These are phyloP conservation scores for Pestalotiopsis sp. DNA, from an alignment of 2,329 filamentous ascomycete species.

Conservation along the genomic window DNA sequence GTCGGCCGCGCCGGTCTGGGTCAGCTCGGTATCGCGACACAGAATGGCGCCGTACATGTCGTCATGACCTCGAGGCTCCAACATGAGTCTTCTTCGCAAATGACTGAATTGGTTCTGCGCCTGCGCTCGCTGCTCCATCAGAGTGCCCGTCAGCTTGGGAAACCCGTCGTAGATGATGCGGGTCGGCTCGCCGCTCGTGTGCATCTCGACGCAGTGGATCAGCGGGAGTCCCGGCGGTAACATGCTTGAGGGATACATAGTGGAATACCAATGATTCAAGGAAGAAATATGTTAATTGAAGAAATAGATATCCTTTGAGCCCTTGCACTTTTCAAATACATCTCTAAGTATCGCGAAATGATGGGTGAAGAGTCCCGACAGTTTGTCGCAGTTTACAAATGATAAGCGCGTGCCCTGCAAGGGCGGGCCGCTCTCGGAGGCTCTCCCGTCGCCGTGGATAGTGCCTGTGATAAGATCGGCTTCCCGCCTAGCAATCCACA, in stretches of 20 bases:
- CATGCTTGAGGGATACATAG: neutral
- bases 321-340: neutral
- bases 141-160: neutral
- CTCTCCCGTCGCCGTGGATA: too few relatives aligned
- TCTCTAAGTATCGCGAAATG: neutral
- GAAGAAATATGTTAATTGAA: neutral
- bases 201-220: conserved; percentile 6
- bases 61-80: conserved; percentile 4
- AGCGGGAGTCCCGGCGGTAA: neutral
- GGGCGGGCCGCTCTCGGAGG: too few relatives aligned
- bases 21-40: neutral
- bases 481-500: too few relatives aligned
- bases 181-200: conserved; percentile 3
- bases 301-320: neutral
- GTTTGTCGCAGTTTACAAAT: too few relatives aligned
- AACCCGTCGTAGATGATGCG: conserved; percentile 3
- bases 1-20: neutral
- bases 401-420: too few relatives aligned
- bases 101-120: neutral
- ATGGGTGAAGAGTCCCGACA: too few relatives aligned
- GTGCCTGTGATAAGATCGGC: too few relatives aligned
- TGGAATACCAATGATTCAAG: neutral
- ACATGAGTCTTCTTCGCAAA: neutral
- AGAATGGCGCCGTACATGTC: conserved; percentile 1
- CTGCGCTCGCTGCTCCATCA: neutral